Percentiles rank a stretch among this genome's conserved stretches.
phyloP scores from a whole-genome alignment of 805 yeast genomes.

The Barnettozyma pratensis region DNA sequence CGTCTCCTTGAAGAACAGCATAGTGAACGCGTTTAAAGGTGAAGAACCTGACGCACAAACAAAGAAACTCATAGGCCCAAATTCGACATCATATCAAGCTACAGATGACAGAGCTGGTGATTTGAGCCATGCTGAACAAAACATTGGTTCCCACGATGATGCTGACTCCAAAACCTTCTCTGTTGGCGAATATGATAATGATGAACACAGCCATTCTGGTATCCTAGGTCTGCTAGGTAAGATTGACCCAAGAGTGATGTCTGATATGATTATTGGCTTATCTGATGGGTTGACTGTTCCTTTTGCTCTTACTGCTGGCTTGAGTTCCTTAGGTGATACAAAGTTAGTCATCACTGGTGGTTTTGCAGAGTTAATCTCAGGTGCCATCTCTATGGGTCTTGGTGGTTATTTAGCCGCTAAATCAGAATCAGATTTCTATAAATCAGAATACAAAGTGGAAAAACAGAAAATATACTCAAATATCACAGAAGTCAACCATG shows the following conservation, averaged over 20 bases:
- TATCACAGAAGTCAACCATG: conserved; percentile 63
- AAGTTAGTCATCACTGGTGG: conserved; percentile 96
- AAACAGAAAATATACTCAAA: conserved; percentile 61
- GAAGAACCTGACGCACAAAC: conserved; percentile 4
- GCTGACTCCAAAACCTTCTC: conserved; percentile 3
- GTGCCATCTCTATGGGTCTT: conserved; percentile 96
- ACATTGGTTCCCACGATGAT: conserved; percentile 4
- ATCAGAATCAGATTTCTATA: conserved; percentile 74
- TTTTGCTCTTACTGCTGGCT: conserved; percentile 96
- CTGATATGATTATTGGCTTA: conserved; percentile 88
- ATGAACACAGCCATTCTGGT: conserved; percentile 8
- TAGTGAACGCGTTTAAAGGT: conserved; percentile 14
- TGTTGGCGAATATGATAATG: conserved; percentile 6
- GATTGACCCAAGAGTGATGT: conserved; percentile 88
- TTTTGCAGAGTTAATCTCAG: conserved; percentile 93
- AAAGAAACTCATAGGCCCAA: conserved; percentile 12
- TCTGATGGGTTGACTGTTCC: conserved; percentile 97
- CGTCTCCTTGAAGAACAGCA: conserved; percentile 23
- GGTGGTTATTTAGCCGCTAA: conserved; percentile 96
- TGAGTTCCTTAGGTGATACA: conserved; percentile 84
- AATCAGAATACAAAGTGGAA: conserved; percentile 66
- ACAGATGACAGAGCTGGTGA: conserved; percentile 13
- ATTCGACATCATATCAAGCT: conserved; percentile 12
- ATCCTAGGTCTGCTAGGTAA: conserved; percentile 31
- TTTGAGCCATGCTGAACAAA: conserved; percentile 5